Conservation (phyloP, 2,329 filamentous ascomycete species). For the Sporothrix mexicana region DNA sequence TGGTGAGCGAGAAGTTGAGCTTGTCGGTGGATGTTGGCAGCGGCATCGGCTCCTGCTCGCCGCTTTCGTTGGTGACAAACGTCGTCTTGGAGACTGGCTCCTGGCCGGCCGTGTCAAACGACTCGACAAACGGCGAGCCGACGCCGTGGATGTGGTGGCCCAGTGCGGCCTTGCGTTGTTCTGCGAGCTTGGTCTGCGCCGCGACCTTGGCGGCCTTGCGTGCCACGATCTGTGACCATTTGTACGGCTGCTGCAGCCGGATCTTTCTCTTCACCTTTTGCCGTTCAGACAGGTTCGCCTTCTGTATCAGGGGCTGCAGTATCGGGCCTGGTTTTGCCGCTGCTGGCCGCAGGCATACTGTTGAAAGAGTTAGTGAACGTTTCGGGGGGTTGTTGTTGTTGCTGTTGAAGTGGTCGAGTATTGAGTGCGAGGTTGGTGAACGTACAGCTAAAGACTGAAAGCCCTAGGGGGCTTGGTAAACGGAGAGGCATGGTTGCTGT, state of each 20-base stretch:
- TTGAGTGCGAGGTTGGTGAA: constrained; percentile 41
- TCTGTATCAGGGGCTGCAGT: constrained; percentile 66
- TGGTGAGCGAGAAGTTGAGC: constrained; percentile 78
- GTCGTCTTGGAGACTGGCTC: constrained; percentile 45
- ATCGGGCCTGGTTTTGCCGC: constrained; percentile 52
- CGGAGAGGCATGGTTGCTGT: constrained; percentile 67
- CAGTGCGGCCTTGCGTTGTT: constrained; percentile 66
- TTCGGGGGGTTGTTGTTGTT: neutral
- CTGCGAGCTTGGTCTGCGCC: constrained; percentile 71
- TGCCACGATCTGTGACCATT: constrained; percentile 78
- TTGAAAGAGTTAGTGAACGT: neutral
- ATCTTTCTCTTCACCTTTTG: constrained; percentile 70
- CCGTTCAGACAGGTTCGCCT: constrained; percentile 66
- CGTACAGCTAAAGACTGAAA: constrained; percentile 67
- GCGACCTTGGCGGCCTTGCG: constrained; percentile 83
- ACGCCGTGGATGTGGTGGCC: constrained; percentile 83
- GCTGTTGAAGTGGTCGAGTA: constrained; percentile 37
- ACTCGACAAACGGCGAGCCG: constrained; percentile 81
- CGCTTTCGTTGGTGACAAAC: neutral
- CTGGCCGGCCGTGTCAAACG: constrained; percentile 71
- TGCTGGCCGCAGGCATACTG: constrained; percentile 67
- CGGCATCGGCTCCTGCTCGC: constrained; percentile 44
- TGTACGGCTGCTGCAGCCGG: constrained; percentile 79
- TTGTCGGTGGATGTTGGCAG: constrained; percentile 58
- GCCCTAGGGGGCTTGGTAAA: constrained; percentile 64